Conservation (phyloP, 768 basidiomycete genomes). For the Kwoniella bestiolae region DNA sequence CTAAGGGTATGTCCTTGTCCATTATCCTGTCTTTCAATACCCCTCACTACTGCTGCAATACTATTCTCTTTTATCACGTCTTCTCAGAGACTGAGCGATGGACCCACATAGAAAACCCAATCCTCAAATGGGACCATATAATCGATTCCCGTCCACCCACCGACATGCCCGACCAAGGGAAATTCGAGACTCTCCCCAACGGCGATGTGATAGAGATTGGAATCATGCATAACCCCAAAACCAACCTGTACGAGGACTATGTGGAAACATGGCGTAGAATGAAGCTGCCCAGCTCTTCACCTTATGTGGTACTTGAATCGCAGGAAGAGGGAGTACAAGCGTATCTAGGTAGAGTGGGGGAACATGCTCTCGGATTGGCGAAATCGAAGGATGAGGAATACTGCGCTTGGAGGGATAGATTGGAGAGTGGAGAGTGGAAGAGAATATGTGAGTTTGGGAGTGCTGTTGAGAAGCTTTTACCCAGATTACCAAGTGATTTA, state of each 20-base stretch:
- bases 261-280: constrained; percentile 37
- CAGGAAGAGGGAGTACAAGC: not conserved
- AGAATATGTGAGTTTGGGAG: constrained; percentile 22
- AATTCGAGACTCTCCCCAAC: constrained; percentile 30
- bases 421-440: constrained; percentile 12
- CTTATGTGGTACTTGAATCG: constrained; percentile 12
- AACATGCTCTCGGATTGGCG: constrained; percentile 22
- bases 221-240: constrained; percentile 36
- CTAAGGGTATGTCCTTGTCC: constrained; percentile 21
- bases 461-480: not conserved
- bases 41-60: no score
- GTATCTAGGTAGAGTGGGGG: constrained; percentile 19
- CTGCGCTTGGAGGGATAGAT: constrained; percentile 20
- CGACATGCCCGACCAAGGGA: constrained; percentile 34
- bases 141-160: constrained; percentile 36
- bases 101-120: constrained; percentile 27
- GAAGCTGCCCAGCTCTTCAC: not conserved
- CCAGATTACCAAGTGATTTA: constrained; percentile 4
- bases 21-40: no score
- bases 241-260: constrained; percentile 29
- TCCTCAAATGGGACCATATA: constrained; percentile 35
- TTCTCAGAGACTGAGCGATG: not conserved
- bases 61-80: no score
- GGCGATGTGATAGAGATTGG: constrained; percentile 38
- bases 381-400: not conserved